Evolutionary conservation across 441 rosid species (phyloP).

Genomic region (Hypseocharis bilobata): DNA sequence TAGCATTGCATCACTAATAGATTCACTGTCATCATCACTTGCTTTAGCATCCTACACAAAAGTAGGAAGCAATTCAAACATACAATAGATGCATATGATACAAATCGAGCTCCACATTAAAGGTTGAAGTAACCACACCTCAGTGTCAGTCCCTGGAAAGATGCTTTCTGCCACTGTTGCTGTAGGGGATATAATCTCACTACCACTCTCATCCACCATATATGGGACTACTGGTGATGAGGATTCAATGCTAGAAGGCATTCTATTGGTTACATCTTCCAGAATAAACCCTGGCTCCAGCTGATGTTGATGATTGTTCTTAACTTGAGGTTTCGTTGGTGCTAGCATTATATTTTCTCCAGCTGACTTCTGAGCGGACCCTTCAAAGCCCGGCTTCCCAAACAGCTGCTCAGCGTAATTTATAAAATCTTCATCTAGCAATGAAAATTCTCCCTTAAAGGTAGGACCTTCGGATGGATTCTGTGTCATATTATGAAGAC

Average conservation of each 20-base stretch:
- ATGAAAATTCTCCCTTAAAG: slow-evolving; percentile 17
- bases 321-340: slow-evolving; percentile 24
- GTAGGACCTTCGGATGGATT: slow-evolving; percentile 22
- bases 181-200: slow-evolving; percentile 25
- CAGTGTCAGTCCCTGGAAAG: slow-evolving; percentile 27
- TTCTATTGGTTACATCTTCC: slow-evolving; percentile 17
- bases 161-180: slow-evolving; percentile 21
- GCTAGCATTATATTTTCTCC: slow-evolving; percentile 19
- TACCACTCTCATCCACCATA: slow-evolving; percentile 24
- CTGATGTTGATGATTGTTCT: slow-evolving; percentile 26
- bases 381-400: slow-evolving; percentile 19
- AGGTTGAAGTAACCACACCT: slow-evolving; percentile 22
- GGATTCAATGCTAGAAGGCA: slow-evolving; percentile 23
- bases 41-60: slow-evolving; percentile 35
- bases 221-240: slow-evolving; percentile 22
- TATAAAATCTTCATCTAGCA: slow-evolving; percentile 21
- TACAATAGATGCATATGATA: slow-evolving; percentile 9
- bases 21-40: slow-evolving; percentile 27
- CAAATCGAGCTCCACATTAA: not conserved
- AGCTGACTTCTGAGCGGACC: slow-evolving; percentile 19
- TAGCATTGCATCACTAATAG: slow-evolving; percentile 36
- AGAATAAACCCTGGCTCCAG: slow-evolving; percentile 18
- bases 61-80: slow-evolving; percentile 15
- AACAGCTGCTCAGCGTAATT: slow-evolving; percentile 20
- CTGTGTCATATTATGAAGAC: slow-evolving; percentile 17